A percentile compares a stretch with the other conserved stretches of the same genome.
Conservation (phyloP, 169 alveolate genomes). For the Plasmodium reichenowi region DNA sequence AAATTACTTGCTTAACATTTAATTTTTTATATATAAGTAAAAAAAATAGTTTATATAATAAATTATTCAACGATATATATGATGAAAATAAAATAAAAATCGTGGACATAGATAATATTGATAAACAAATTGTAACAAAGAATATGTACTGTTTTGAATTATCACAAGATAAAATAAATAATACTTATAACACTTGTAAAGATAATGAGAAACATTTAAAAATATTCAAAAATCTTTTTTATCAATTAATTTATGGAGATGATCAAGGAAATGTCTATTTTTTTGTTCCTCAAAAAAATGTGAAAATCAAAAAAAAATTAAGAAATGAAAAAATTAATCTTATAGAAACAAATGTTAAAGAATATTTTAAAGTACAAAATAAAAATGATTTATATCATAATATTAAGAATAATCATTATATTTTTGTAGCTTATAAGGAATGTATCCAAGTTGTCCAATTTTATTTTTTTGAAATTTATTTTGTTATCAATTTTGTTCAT, state of each 20-base stretch:
- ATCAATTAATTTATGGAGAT: conserved; percentile 68
- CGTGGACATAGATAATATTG: conserved; percentile 25
- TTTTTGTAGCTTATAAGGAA: conserved; percentile 44
- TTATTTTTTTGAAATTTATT: conserved; percentile 31
- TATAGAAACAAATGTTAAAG: conserved; percentile 70
- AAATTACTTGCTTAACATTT: conserved; percentile 36
- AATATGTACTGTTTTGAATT: conserved; percentile 52
- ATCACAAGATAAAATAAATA: conserved; percentile 5
- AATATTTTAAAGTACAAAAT: conserved; percentile 32
- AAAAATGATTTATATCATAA: conserved; percentile 4
- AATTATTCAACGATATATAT: conserved; percentile 21
- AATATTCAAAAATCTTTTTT: conserved; percentile 23
- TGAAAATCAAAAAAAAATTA: conserved; percentile 65
- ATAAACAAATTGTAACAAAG: conserved; percentile 15
- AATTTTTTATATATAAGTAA: conserved; percentile 44
- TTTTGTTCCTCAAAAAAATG: conserved; percentile 47
- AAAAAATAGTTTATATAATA: conserved; percentile 58
- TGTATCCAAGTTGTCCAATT: conserved; percentile 33
- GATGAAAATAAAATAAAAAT: conserved; percentile 25
- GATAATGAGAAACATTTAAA: not conserved
- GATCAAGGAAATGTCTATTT: conserved; percentile 43
- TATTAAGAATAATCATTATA: conserved; percentile 16
- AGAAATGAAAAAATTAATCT: conserved; percentile 16
- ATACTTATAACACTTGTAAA: not conserved
- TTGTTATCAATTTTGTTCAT: conserved; percentile 7